phyloP scores from a whole-genome alignment of 2,329 filamentous ascomycete species.

The Phaeomoniella chlamydospora region DNA sequence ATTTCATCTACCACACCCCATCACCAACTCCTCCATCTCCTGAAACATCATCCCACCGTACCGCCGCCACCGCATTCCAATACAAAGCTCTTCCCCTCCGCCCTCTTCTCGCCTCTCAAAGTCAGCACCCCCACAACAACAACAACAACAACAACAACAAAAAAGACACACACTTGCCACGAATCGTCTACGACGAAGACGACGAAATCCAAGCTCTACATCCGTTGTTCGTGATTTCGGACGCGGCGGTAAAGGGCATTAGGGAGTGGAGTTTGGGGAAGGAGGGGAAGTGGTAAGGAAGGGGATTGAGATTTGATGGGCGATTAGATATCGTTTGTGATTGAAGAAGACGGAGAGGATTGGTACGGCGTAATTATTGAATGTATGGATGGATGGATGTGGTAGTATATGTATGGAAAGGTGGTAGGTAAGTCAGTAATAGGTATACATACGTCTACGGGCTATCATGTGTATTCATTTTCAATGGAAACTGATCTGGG shows the following conservation, averaged over 20 bases:
- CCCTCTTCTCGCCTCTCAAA: slow-evolving; percentile 20
- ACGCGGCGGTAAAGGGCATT: slow-evolving; percentile 50
- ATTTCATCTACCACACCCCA: slow-evolving; percentile 37
- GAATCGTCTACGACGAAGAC: slow-evolving; percentile 47
- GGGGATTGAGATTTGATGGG: too few species aligned
- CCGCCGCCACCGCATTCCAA: neutral
- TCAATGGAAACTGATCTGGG: too few species aligned
- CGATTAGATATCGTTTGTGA: too few species aligned
- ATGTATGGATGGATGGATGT: too few species aligned
- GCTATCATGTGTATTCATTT: too few species aligned
- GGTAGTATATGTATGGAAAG: too few species aligned
- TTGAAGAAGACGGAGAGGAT: too few species aligned
- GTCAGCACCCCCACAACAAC: slow-evolving; percentile 22
- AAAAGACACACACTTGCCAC: slow-evolving; percentile 5
- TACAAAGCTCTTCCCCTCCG: slow-evolving; percentile 10
- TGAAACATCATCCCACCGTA: too few species aligned
- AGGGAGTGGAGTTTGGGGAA: slow-evolving; percentile 45
- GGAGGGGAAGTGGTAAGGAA: neutral
- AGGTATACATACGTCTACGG: too few species aligned
- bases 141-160: slow-evolving; percentile 17
- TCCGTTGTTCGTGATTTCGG: slow-evolving; percentile 74
- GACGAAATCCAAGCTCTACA: slow-evolving; percentile 61
- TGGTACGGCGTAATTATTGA: too few species aligned
- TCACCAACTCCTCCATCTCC: slow-evolving; percentile 16
- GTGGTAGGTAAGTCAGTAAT: too few species aligned